Conservation (phyloP, 2,329 filamentous ascomycete genomes). For the Diaporthe eres region DNA sequence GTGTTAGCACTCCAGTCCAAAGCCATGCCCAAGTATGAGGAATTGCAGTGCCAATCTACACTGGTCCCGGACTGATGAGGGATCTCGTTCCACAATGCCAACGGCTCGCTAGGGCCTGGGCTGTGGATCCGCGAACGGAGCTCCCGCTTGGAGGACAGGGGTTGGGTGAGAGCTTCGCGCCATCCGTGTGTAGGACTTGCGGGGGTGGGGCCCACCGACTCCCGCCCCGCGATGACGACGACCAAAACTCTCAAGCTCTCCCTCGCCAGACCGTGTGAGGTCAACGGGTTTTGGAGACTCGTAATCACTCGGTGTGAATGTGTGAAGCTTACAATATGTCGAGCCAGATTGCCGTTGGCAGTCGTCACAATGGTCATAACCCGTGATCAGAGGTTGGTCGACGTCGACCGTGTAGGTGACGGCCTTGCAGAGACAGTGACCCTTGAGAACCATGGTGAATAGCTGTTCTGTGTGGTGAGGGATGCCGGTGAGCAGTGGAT, state of each 20-base stretch:
- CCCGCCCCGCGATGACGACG: conserved; percentile 35
- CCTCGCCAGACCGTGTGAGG: not conserved
- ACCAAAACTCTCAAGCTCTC: conserved; percentile 5
- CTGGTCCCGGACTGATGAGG: not conserved
- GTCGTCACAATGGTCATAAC: conserved; percentile 81
- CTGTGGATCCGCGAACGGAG: not conserved
- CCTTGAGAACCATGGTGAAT: conserved; percentile 74
- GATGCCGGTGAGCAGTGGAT: conserved; percentile 39
- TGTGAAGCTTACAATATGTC: conserved; percentile 70
- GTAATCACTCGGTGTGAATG: not conserved
- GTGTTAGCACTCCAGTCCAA: not conserved
- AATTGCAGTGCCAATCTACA: not conserved
- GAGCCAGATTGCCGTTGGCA: conserved; percentile 79
- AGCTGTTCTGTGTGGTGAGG: conserved; percentile 34
- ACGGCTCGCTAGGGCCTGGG: not conserved
- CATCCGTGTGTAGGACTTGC: conserved; percentile 16
- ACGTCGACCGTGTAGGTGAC: conserved; percentile 76
- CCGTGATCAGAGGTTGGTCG: conserved; percentile 67
- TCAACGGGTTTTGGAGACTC: not conserved
- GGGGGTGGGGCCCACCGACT: conserved; percentile 37
- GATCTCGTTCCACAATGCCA: not conserved
- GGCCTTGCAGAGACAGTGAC: conserved; percentile 80
- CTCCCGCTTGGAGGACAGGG: not conserved
- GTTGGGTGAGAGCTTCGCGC: conserved; percentile 28
- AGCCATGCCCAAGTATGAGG: not conserved